Evolutionary conservation across 2,329 filamentous ascomycete genomes (phyloP).

Genomic region (Lachnellula arida): DNA sequence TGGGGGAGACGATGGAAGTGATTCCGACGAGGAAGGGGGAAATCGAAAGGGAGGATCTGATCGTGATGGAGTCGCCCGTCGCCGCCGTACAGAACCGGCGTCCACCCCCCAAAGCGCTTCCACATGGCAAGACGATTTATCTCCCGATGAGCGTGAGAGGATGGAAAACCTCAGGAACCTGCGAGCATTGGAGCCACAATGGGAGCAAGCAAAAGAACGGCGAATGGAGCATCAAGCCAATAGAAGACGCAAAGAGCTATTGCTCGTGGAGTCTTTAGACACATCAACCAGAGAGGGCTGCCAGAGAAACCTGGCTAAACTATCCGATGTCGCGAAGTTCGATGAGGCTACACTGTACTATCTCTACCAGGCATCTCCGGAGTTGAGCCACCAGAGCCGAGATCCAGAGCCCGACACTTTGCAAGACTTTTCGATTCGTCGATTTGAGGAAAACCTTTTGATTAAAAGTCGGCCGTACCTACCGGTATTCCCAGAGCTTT

Average conservation of each 20-base stretch:
- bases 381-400: too few species aligned
- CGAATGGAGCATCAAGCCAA: not conserved
- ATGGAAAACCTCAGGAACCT: not conserved
- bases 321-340: not conserved
- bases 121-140: not conserved
- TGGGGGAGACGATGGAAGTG: not conserved
- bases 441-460: too few species aligned
- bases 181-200: not conserved
- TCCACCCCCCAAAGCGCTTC: not conserved
- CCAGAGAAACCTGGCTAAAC: not conserved
- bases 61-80: not conserved
- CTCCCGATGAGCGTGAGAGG: not conserved
- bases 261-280: not conserved
- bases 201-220: not conserved
- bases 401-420: too few species aligned
- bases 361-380: not conserved
- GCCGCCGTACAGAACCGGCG: not conserved
- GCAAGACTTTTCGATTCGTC: too few species aligned
- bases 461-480: too few species aligned
- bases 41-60: not conserved
- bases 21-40: conserved; percentile 2
- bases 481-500: too few species aligned
- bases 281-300: not conserved
- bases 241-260: not conserved
- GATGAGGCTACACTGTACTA: not conserved